Percentiles rank a stretch among this genome's conserved stretches.
phyloP scores from a whole-genome alignment of 768 basidiomycete species.

The Boletus tomentosulus region DNA sequence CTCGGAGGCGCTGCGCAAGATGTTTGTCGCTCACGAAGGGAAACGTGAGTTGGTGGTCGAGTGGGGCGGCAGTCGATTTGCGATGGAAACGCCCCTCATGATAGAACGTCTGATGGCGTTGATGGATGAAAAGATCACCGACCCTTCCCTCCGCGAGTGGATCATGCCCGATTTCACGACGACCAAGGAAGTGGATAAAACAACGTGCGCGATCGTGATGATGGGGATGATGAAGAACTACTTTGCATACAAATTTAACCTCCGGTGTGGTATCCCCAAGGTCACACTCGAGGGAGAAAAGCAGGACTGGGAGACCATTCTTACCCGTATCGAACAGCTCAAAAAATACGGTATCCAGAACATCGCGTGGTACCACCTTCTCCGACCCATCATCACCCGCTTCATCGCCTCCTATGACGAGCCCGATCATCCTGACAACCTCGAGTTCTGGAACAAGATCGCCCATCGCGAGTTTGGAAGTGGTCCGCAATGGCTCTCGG shows the following conservation, averaged over 20 bases:
- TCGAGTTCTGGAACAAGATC: slow-evolving; percentile 38
- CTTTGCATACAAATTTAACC: slow-evolving; percentile 32
- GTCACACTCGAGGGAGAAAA: slow-evolving; percentile 42
- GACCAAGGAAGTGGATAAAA: slow-evolving; percentile 37
- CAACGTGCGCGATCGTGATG: slow-evolving; percentile 37
- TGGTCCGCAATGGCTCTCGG: slow-evolving; percentile 33
- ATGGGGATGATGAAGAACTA: slow-evolving; percentile 43
- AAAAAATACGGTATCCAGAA: slow-evolving; percentile 34
- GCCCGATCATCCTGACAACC: slow-evolving; percentile 26
- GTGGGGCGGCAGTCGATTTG: slow-evolving; percentile 13
- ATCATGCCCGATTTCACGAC: slow-evolving; percentile 43
- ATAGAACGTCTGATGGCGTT: slow-evolving; percentile 20
- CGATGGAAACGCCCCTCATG: slow-evolving; percentile 32
- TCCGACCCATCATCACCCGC: slow-evolving; percentile 36
- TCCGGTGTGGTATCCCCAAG: slow-evolving; percentile 40
- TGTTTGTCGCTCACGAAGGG: slow-evolving; percentile 27
- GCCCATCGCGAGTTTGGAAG: slow-evolving; percentile 25
- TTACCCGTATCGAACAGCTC: slow-evolving; percentile 36
- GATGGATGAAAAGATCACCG: slow-evolving; percentile 21
- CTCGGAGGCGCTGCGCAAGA: slow-evolving; percentile 30
- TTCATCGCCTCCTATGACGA: slow-evolving; percentile 37
- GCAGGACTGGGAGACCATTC: slow-evolving; percentile 37
- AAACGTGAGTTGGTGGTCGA: slow-evolving; percentile 26
- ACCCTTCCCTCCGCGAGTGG: slow-evolving; percentile 35
- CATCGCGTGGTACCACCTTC: slow-evolving; percentile 37